phyloP scores from a whole-genome alignment of 2,329 filamentous ascomycete species.

The Podosphaera aphanis region DNA sequence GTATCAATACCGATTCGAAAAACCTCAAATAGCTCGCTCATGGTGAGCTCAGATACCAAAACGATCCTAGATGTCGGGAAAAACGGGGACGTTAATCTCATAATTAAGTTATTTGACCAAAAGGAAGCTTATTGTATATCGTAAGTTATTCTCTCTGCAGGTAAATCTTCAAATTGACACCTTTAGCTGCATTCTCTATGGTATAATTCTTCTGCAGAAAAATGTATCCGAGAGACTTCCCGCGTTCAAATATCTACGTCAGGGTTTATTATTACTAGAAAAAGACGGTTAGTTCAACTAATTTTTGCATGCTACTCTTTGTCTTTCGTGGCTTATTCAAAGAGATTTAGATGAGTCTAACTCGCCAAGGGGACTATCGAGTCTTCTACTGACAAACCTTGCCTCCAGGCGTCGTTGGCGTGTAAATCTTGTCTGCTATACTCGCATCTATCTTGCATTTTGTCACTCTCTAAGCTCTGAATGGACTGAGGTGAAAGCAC shows the following conservation, averaged over 20 bases:
- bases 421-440: slow-evolving; percentile 14
- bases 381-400: slow-evolving; percentile 11
- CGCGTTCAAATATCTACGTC: slow-evolving; percentile 29
- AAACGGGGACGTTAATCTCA: slow-evolving; percentile 28
- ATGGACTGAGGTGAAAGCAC: slow-evolving; percentile 12
- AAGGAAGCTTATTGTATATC: slow-evolving; percentile 24
- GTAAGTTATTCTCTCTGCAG: slow-evolving; percentile 7
- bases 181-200: slow-evolving; percentile 12
- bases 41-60: slow-evolving; percentile 33
- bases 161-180: background rate
- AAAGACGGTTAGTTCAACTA: background rate
- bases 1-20: slow-evolving; percentile 30
- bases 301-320: too few species aligned
- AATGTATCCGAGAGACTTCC: slow-evolving; percentile 24
- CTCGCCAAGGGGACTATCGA: slow-evolving; percentile 7
- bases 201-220: slow-evolving; percentile 20
- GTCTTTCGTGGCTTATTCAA: background rate
- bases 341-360: background rate
- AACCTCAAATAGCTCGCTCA: slow-evolving; percentile 22
- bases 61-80: slow-evolving; percentile 27
- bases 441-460: slow-evolving; percentile 14
- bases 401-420: slow-evolving; percentile 13
- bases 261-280: slow-evolving; percentile 26
- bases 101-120: slow-evolving; percentile 36
- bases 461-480: slow-evolving; percentile 11